Percentiles rank a stretch among this genome's conserved stretches.
Conservation (phyloP, 176 grass and related monocot species). For the Paspalum vaginatum region DNA sequence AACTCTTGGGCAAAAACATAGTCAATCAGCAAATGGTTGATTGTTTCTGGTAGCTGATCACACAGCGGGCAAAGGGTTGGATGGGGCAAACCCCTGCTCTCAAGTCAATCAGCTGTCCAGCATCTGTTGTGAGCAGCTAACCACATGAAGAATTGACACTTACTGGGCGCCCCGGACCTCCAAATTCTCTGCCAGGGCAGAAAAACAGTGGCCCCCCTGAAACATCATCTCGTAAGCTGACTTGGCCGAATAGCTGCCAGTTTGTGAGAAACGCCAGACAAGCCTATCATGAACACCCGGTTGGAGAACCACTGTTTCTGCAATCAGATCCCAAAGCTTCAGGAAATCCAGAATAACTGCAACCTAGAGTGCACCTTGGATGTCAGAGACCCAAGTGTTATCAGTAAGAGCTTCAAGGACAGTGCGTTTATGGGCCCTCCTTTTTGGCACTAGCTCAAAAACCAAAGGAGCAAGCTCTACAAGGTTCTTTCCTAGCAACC, state of each 20-base stretch:
- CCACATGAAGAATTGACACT: not conserved
- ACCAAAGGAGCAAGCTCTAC: no score
- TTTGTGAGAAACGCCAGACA: not conserved
- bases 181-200: not conserved
- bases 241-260: not conserved
- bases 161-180: not conserved
- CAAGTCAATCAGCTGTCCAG: not conserved
- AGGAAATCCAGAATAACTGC: no score
- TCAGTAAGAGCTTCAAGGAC: no score
- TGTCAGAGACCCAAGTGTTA: no score
- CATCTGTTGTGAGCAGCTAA: not conserved
- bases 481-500: not conserved
- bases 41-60: not conserved
- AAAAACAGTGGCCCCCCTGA: no score
- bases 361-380: no score
- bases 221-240: not conserved
- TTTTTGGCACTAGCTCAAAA: no score
- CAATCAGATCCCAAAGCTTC: no score
- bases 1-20: not conserved
- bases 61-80: not conserved
- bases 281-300: not conserved
- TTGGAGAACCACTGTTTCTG: not conserved
- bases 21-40: not conserved
- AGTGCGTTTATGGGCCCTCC: no score
- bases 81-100: not conserved